Base-by-base conservation (phyloP, 1,284 basidiomycete species). In the Moesziomyces parantarcticus region DNA sequence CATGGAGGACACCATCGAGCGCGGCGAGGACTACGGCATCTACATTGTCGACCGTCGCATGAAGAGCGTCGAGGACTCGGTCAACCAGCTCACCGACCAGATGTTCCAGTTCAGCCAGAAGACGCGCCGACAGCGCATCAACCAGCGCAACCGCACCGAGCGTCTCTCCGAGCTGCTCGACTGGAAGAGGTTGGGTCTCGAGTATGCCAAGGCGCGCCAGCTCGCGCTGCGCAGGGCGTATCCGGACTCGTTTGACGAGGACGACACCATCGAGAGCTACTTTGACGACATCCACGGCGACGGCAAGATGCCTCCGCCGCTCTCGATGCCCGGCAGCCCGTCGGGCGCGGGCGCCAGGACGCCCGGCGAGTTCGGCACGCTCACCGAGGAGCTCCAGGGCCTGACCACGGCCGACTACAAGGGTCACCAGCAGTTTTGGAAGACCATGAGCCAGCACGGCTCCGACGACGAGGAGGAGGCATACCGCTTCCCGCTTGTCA, bases 1-100 rank as follows among this genome's bases (percentile, higher is more conserved):
- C 87, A 96, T 98, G 92, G 93, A 97, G 85, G 96, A 99, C 83
- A 88, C 97, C n/a, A 94, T 99, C 78, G 96, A 99, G 77, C 89
- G 85, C 69, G 79, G 78, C 44, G 81, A 86, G 66, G 87, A 88
- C 81, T 88, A 88, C 78, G 84, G 83, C 25, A 85, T 85, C 79
- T 97, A 97, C 87, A 98, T 98, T 84, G 90, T 97, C 79, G 95
- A 98, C 84, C 89, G 96, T 50, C 89, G 95, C 49, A 89, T 89
- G 86, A 90, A 94, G 84, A 93, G 92, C 25, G 89, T 96, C 58
- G 94, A 98, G 79, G 94, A 97, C 62, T 92, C 93, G 16, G 93
- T 97, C 74, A 91, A 89, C 85, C 87, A 88, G 80, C 83, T 88
- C 20, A 82, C 85, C 39, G 81, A 76, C 48, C 77, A 76, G 66